Percentiles rank a stretch among this genome's conserved stretches.
Conservation (phyloP, 164 flowering plant species). For the Malania oleifera region DNA sequence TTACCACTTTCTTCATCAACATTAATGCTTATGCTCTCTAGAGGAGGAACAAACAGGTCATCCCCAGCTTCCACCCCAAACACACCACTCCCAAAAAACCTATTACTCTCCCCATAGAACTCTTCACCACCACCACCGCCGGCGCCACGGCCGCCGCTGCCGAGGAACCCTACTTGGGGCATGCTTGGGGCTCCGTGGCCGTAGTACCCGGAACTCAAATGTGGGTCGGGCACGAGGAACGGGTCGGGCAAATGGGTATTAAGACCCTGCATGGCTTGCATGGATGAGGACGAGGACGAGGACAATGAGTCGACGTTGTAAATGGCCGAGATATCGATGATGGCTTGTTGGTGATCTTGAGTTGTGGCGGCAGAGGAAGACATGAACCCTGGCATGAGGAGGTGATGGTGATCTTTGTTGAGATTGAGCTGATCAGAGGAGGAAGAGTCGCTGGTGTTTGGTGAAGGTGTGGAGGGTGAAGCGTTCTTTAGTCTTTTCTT, state of each 20-base stretch:
- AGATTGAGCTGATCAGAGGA: slow-evolving; percentile 19
- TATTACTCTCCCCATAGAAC: slow-evolving; percentile 20
- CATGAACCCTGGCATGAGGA: slow-evolving; percentile 18
- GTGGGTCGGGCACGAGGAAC: slow-evolving; percentile 16
- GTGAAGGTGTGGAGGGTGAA: slow-evolving; percentile 28
- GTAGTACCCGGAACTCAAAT: slow-evolving; percentile 21
- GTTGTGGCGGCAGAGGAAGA: too few relatives aligned
- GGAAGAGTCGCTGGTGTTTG: slow-evolving; percentile 46
- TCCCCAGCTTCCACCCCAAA: slow-evolving; percentile 29
- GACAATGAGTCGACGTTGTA: slow-evolving; percentile 18
- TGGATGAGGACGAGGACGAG: slow-evolving; percentile 19
- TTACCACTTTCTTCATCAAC: slow-evolving; percentile 27
- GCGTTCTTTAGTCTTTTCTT: slow-evolving; percentile 56
- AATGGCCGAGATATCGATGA: slow-evolving; percentile 29
- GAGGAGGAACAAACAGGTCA: slow-evolving; percentile 42
- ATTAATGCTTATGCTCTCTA: slow-evolving; percentile 41
- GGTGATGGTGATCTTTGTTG: too few relatives aligned
- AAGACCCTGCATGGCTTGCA: slow-evolving; percentile 31
- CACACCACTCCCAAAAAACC: slow-evolving; percentile 29
- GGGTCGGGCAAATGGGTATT: slow-evolving; percentile 24
- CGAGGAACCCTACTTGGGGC: slow-evolving; percentile 23
- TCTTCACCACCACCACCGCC: slow-evolving; percentile 1
- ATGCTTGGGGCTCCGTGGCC: slow-evolving; percentile 25
- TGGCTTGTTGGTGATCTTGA: slow-evolving; percentile 24
- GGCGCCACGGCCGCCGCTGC: not conserved